These are phyloP conservation scores for Phaeosphaeria sp. DNA, from an alignment of 2,329 filamentous ascomycete species.

Conservation along the genomic window DNA sequence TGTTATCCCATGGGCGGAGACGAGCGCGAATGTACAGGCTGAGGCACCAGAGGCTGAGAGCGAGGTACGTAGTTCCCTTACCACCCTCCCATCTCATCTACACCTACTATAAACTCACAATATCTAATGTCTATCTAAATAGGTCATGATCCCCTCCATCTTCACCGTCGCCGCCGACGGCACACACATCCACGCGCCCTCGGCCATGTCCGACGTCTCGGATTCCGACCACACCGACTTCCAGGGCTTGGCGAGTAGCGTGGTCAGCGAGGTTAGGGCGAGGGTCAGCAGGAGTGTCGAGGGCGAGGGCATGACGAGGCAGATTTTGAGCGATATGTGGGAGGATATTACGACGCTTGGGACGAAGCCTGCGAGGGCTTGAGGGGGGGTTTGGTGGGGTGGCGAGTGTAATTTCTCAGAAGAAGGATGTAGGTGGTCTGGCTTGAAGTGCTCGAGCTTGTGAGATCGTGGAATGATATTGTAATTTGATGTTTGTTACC, in stretches of 20 bases:
- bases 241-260: slow-evolving; percentile 62
- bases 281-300: slow-evolving; percentile 46
- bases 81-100: too few relatives aligned
- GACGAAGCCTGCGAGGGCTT: slow-evolving; percentile 33
- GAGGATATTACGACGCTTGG: slow-evolving; percentile 56
- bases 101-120: too few relatives aligned
- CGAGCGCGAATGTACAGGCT: slow-evolving; percentile 18
- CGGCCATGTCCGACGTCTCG: slow-evolving; percentile 64
- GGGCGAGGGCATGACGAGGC: slow-evolving; percentile 51
- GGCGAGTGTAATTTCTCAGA: background rate
- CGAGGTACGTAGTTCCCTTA: slow-evolving; percentile 28
- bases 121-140: too few relatives aligned
- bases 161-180: slow-evolving; percentile 59
- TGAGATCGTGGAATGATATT: slow-evolving; percentile 39
- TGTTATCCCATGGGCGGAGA: slow-evolving; percentile 50
- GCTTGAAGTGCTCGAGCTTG: slow-evolving; percentile 48
- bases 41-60: slow-evolving; percentile 33
- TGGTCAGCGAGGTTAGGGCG: slow-evolving; percentile 38
- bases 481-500: slow-evolving; percentile 8
- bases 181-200: slow-evolving; percentile 56
- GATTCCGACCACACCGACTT: slow-evolving; percentile 64
- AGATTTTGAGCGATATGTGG: slow-evolving; percentile 57
- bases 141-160: slow-evolving; percentile 65
- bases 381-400: background rate
- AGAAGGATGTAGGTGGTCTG: slow-evolving; percentile 9